phyloP scores from a whole-genome alignment of 139 green algal genomes.

The Chlamydomonas schloesseri region DNA sequence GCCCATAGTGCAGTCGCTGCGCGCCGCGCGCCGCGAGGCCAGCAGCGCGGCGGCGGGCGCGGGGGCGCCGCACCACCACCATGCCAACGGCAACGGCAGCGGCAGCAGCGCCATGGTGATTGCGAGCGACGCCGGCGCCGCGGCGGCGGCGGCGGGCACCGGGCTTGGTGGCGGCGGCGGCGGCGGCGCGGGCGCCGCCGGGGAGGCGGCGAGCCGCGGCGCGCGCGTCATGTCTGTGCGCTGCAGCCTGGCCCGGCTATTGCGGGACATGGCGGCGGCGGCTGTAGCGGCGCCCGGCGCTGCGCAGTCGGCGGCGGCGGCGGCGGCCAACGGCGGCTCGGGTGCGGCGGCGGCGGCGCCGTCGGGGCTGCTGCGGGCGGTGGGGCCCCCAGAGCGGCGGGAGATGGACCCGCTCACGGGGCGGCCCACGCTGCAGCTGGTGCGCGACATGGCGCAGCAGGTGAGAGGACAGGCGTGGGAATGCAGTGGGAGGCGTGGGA shows the following conservation, averaged over 20 bases:
- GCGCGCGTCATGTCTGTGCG: conserved; percentile 46
- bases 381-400: conserved; percentile 12
- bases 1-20: conserved; percentile 37
- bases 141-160: background rate
- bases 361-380: conserved; percentile 19
- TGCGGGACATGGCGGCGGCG: conserved; percentile 51
- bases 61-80: background rate
- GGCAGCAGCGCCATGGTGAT: background rate
- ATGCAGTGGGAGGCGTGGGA: too few species aligned
- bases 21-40: background rate
- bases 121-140: background rate
- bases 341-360: background rate
- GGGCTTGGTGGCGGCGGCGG: background rate
- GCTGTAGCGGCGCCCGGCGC: background rate
- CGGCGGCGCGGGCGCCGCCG: background rate
- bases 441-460: conserved; percentile 60
- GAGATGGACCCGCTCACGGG: conserved; percentile 57
- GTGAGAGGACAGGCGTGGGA: too few species aligned
- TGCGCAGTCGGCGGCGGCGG: background rate
- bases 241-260: conserved; percentile 51
- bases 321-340: background rate
- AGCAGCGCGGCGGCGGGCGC: background rate
- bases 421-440: conserved; percentile 64
- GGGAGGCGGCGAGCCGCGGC: conserved; percentile 42
- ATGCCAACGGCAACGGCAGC: conserved; percentile 3